Conservation (phyloP, 495 filamentous ascomycete genomes). For the Neurospora pannonica region DNA sequence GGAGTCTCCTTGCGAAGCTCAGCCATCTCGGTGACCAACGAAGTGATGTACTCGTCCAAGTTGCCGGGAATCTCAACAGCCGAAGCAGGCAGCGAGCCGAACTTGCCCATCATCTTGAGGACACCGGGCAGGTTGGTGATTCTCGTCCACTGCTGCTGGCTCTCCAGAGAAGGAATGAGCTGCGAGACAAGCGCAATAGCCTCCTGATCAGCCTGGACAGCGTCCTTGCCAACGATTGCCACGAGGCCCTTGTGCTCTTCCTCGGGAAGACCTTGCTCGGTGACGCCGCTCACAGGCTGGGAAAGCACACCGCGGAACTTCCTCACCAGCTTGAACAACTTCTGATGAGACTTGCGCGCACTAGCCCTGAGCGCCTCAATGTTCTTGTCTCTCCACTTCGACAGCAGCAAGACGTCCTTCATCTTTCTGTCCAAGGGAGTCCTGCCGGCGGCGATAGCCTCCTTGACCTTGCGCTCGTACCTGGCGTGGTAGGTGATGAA, state of each 20-base stretch:
- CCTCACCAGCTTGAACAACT: conserved; percentile 80
- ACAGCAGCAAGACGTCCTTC: conserved; percentile 75
- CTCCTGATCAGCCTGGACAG: conserved; percentile 28
- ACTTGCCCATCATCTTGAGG: conserved; percentile 35
- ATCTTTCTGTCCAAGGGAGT: conserved; percentile 70
- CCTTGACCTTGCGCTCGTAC: conserved; percentile 54
- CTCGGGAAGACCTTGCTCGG: conserved; percentile 59
- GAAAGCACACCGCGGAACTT: conserved; percentile 72
- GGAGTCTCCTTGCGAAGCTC: conserved; percentile 77
- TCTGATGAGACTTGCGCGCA: conserved; percentile 79
- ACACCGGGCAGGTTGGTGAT: conserved; percentile 61
- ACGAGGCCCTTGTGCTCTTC: conserved; percentile 9
- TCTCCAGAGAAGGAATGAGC: conserved; percentile 44
- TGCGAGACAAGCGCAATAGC: conserved; percentile 43
- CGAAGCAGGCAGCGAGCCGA: conserved; percentile 40
- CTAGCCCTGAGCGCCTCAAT: conserved; percentile 81
- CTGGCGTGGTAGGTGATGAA: conserved; percentile 63
- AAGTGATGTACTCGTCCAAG: conserved; percentile 55
- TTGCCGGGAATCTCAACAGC: conserved; percentile 48
- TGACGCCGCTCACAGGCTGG: conserved; percentile 55
- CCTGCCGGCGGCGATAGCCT: conserved; percentile 53
- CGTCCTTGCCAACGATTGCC: background rate
- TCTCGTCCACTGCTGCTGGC: conserved; percentile 47
- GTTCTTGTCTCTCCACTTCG: conserved; percentile 95
- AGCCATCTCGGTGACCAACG: conserved; percentile 56